Evolutionary conservation across 495 filamentous ascomycete genomes (phyloP), one percentile per base, ranked within the genome.

Genomic region (Penicillium simplicissimum): DNA sequence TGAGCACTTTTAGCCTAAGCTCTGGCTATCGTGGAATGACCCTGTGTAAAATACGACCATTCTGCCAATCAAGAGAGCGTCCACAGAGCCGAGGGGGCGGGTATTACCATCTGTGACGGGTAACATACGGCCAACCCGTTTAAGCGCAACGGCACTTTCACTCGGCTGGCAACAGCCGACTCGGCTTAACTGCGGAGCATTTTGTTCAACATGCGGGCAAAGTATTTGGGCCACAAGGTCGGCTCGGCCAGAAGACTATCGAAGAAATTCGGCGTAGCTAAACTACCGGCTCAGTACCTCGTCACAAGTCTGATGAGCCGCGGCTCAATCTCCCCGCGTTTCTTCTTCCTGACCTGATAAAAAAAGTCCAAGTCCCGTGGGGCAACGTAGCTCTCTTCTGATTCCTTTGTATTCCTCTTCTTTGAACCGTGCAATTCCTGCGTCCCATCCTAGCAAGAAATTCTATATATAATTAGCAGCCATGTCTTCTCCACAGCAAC

Each of bases 401-500:
- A 40, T 28, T 52, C 15, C 35, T 51, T 25, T 21, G n/a, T 58
- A 13, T 33, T 37, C n/a, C 55, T 43, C 2, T 23, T 23, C 19
- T 9, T 15, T 19, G 8, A 23, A 7, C 48, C 15, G 4, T 51
- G 48, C 25, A 51, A 19, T 19, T 51, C 14, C 19, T 15, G 15
- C 11, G 7, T 11, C 31, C 5, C 25, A n/a, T 17, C 9, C 25
- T 19, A 31, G 25, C 48, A 13, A 4, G 8, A n/a, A 52, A 34
- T 19, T n/a, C 31, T 28, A 52, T 31, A 51, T 2, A 51, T 52
- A 0, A 15, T 11, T 28, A 15, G 56, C 35, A 68, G 17, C 34
- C 59, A 80, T 79, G 79, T 80, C 76, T 64, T 76, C 78, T 17
- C 66, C 78, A 59, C 77, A 79, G 49, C 74, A 80, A 64, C 67